Conservation (phyloP, 768 basidiomycete genomes). For the Naganishia randhawae region DNA sequence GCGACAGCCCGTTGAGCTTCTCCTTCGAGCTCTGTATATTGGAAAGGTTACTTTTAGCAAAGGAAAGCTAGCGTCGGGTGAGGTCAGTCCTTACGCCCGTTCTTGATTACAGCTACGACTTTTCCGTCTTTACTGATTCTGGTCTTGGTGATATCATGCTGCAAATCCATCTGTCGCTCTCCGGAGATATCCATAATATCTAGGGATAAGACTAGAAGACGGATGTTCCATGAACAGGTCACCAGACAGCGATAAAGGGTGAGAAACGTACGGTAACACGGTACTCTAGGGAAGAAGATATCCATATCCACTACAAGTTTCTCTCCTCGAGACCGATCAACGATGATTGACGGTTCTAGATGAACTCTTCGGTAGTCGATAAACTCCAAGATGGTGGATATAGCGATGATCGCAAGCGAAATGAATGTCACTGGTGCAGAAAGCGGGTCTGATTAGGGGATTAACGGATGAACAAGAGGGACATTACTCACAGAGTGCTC, state of each 20-base stretch:
- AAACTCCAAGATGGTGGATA: constrained; percentile 89
- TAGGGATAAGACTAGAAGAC: constrained; percentile 72
- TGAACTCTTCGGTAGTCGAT: constrained; percentile 85
- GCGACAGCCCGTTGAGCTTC: constrained; percentile 63
- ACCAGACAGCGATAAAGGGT: background rate
- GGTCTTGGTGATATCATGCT: constrained; percentile 82
- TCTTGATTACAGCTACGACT: constrained; percentile 53
- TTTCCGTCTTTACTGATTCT: constrained; percentile 64
- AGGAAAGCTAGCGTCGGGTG: background rate
- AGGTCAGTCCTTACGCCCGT: constrained; percentile 36
- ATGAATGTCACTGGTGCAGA: constrained; percentile 74
- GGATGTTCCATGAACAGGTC: background rate
- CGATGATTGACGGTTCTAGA: constrained; percentile 81
- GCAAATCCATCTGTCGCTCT: constrained; percentile 80
- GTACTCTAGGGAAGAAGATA: constrained; percentile 90
- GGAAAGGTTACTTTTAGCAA: background rate
- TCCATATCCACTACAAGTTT: constrained; percentile 87
- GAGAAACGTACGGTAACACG: constrained; percentile 80
- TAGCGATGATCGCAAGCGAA: constrained; percentile 84
- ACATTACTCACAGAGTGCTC: constrained; percentile 72
- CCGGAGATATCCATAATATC: constrained; percentile 99
- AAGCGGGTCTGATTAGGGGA: constrained; percentile 24
- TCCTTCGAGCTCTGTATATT: constrained; percentile 66
- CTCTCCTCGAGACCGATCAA: constrained; percentile 92
- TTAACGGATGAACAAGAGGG: background rate